Percentiles rank a stretch among this genome's conserved stretches.
phyloP scores from a whole-genome alignment of 2,329 filamentous ascomycete genomes.

The Fusarium pseudonygamai region DNA sequence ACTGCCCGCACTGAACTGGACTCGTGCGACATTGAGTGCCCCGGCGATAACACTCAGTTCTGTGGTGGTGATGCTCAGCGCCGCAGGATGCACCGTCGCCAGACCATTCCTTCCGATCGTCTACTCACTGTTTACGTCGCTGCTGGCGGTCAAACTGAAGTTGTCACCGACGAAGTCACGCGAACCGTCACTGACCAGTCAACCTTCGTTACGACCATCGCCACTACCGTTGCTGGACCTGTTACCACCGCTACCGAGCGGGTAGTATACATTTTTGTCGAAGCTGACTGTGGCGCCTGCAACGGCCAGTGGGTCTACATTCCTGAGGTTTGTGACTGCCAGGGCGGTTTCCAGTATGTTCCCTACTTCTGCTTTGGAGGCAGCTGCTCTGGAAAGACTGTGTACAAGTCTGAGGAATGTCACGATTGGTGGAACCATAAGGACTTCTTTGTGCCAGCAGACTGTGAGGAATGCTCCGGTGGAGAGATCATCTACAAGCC shows the following conservation, averaged over 20 bases:
- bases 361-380: constrained; percentile 28
- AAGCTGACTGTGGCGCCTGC: constrained; percentile 24
- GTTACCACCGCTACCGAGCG: constrained; percentile 20
- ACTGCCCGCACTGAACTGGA: constrained; percentile 5
- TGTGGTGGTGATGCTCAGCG: constrained; percentile 35
- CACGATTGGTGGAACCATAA: constrained; percentile 16
- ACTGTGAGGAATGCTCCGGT: constrained; percentile 19
- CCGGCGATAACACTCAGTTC: constrained; percentile 30
- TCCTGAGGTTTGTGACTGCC: constrained; percentile 27
- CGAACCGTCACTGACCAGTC: constrained; percentile 26
- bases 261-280: constrained; percentile 31
- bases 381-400: constrained; percentile 28
- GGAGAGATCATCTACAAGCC: constrained; percentile 35
- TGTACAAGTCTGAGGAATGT: constrained; percentile 37
- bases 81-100: constrained; percentile 26
- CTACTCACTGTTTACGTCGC: constrained; percentile 37
- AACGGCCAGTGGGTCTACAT: constrained; percentile 32
- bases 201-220: constrained; percentile 30
- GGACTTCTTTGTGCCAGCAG: constrained; percentile 16
- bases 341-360: constrained; percentile 31
- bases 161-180: constrained; percentile 1
- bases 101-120: constrained; percentile 31
- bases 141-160: not conserved
- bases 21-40: constrained; percentile 33
- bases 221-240: constrained; percentile 21